These are phyloP conservation scores for Populus tremula DNA, from an alignment of 345 rosid genomes.

Conservation along the genomic window DNA sequence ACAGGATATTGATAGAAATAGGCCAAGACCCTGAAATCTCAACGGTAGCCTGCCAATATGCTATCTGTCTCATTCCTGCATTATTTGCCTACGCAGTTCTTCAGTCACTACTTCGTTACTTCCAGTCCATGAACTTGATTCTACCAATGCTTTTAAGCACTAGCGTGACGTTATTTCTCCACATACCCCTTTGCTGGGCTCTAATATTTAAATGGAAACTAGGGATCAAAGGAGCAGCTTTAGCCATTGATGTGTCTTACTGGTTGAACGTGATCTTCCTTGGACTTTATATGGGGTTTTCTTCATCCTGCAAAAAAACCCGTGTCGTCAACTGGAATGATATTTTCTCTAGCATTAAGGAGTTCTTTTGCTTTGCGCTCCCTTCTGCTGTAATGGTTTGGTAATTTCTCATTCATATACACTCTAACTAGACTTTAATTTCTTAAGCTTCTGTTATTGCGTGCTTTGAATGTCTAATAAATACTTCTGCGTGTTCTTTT, in stretches of 20 bases:
- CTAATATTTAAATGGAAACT: conserved; percentile 35
- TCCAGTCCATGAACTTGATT: conserved; percentile 44
- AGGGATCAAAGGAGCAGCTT: conserved; percentile 42
- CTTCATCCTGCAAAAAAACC: conserved; percentile 27
- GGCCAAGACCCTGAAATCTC: conserved; percentile 48
- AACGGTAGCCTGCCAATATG: conserved; percentile 37
- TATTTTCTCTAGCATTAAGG: background rate
- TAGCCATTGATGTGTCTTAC: conserved; percentile 30
- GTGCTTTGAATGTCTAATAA: too few relatives aligned
- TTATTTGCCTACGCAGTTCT: conserved; percentile 42
- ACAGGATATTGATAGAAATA: conserved; percentile 29
- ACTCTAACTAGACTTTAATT: too few relatives aligned
- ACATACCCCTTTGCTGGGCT: conserved; percentile 44
- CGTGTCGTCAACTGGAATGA: background rate
- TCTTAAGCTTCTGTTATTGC: too few relatives aligned
- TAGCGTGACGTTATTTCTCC: conserved; percentile 35
- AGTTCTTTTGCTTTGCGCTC: conserved; percentile 19
- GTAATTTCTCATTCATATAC: conserved; percentile 26
- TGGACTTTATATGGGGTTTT: conserved; percentile 29
- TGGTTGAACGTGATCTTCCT: conserved; percentile 45
- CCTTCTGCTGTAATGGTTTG: conserved; percentile 59
- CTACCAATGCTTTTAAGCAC: conserved; percentile 41
- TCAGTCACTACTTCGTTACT: conserved; percentile 40
- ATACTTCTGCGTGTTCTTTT: too few relatives aligned
- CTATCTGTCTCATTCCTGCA: conserved; percentile 45